Conservation (phyloP, 352 stramenopile species). For the Peronospora farinosa region DNA sequence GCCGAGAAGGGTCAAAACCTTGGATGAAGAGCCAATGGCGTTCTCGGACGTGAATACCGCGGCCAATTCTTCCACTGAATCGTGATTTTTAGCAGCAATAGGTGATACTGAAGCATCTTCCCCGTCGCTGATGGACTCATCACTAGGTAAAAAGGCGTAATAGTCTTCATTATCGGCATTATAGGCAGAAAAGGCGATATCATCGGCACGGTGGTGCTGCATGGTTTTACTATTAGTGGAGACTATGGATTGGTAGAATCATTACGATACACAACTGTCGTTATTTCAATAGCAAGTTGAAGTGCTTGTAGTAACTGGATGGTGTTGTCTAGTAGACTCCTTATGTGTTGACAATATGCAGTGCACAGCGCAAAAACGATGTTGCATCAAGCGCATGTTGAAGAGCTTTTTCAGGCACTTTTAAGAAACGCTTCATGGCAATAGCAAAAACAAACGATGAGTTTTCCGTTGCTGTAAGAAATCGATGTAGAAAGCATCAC, state of each 20-base stretch:
- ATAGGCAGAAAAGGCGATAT: conserved; percentile 27
- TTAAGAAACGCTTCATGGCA: conserved; percentile 53
- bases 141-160: conserved; percentile 52
- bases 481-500: conserved; percentile 5
- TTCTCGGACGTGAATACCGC: conserved; percentile 21
- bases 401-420: conserved; percentile 64
- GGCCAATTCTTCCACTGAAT: conserved; percentile 28
- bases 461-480: conserved; percentile 45
- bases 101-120: conserved; percentile 17
- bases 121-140: conserved; percentile 40
- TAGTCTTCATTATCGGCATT: conserved; percentile 45
- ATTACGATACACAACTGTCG: conserved; percentile 12
- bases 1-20: conserved; percentile 29
- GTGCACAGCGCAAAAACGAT: conserved; percentile 20
- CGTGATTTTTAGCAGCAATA: conserved; percentile 4
- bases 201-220: conserved; percentile 8
- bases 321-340: no score
- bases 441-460: conserved; percentile 71
- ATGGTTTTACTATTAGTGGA: conserved; percentile 7
- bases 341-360: no score
- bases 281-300: background rate
- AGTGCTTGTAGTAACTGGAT: no score
- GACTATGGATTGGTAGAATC: background rate
- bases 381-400: conserved; percentile 36
- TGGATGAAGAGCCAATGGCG: conserved; percentile 11